phyloP scores from a whole-genome alignment of 2,329 filamentous ascomycete genomes.

The Thelonectria rubi region DNA sequence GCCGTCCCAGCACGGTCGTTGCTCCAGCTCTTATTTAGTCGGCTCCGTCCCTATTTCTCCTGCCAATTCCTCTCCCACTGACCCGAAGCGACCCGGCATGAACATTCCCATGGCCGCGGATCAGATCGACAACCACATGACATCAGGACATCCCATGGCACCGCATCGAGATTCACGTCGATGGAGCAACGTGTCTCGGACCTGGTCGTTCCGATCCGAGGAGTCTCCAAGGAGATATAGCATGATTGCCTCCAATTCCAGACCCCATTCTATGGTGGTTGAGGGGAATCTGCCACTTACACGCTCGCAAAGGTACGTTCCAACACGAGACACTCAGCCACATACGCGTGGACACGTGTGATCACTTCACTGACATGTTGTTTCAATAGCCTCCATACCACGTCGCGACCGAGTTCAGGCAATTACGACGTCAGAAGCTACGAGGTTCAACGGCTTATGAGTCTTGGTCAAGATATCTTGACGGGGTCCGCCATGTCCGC shows the following conservation, averaged over 20 bases:
- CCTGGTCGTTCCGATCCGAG: conserved; percentile 35
- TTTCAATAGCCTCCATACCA: conserved; percentile 28
- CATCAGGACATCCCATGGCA: conserved; percentile 30
- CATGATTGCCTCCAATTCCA: conserved; percentile 26
- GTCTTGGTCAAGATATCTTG: conserved; percentile 26
- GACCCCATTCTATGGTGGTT: conserved; percentile 28
- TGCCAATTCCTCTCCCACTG: conserved; percentile 28
- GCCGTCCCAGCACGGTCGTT: conserved; percentile 39
- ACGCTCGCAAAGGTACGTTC: conserved; percentile 40
- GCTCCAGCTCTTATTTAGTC: conserved; percentile 46
- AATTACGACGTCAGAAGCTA: conserved; percentile 32
- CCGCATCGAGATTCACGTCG: conserved; percentile 29
- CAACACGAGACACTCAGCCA: not conserved
- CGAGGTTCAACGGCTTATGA: conserved; percentile 30
- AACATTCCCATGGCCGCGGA: conserved; percentile 33
- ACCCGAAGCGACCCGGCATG: conserved; percentile 26
- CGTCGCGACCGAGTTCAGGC: conserved; percentile 26
- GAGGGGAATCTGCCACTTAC: conserved; percentile 29
- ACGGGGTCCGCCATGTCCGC: conserved; percentile 28
- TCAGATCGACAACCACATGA: conserved; percentile 24
- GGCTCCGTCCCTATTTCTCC: conserved; percentile 38
- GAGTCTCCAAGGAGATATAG: conserved; percentile 28
- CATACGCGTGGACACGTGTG: conserved; percentile 21
- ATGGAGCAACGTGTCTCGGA: conserved; percentile 24
- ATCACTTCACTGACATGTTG: conserved; percentile 28